phyloP scores from a whole-genome alignment of 2,329 filamentous ascomycete species.

The Mycocentrospora acerina region DNA sequence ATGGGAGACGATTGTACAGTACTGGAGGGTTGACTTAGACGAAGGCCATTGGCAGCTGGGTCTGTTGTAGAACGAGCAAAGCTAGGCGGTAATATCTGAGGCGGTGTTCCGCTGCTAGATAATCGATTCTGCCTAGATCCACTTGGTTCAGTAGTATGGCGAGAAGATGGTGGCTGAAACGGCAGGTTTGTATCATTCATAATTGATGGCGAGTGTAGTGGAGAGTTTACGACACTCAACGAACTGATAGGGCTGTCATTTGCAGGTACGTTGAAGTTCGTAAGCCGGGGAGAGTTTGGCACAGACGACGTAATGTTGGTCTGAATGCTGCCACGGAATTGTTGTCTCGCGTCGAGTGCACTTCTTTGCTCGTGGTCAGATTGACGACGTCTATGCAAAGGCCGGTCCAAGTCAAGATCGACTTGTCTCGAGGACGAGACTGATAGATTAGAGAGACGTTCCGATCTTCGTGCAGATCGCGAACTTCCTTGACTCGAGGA shows the following conservation, averaged over 20 bases:
- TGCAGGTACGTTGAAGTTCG: slow-evolving; percentile 27
- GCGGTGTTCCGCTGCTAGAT: slow-evolving; percentile 30
- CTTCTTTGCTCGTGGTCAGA: slow-evolving; percentile 49
- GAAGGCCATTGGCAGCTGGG: slow-evolving; percentile 18
- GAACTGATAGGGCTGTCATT: slow-evolving; percentile 31
- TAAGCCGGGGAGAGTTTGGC: slow-evolving; percentile 30
- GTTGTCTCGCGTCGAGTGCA: slow-evolving; percentile 42
- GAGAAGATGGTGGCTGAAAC: slow-evolving; percentile 22
- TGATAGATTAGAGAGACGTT: slow-evolving; percentile 25
- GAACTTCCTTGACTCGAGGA: slow-evolving; percentile 51
- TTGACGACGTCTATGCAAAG: slow-evolving; percentile 37
- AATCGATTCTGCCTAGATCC: slow-evolving; percentile 20
- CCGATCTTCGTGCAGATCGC: slow-evolving; percentile 37
- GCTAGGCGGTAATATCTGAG: slow-evolving; percentile 19
- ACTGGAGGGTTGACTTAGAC: slow-evolving; percentile 17
- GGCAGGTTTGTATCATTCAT: slow-evolving; percentile 17
- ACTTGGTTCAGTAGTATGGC: slow-evolving; percentile 36
- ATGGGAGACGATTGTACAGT: slow-evolving; percentile 19
- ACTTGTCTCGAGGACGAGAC: slow-evolving; percentile 48
- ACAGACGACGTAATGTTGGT: slow-evolving; percentile 24
- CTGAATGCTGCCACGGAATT: slow-evolving; percentile 33
- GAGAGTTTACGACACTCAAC: slow-evolving; percentile 24
- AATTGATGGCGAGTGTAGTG: slow-evolving; percentile 17
- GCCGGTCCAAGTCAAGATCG: slow-evolving; percentile 55
- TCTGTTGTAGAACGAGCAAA: slow-evolving; percentile 36